Evolutionary conservation across 2,329 filamentous ascomycete genomes (phyloP).

Genomic region (Fusarium albidum): DNA sequence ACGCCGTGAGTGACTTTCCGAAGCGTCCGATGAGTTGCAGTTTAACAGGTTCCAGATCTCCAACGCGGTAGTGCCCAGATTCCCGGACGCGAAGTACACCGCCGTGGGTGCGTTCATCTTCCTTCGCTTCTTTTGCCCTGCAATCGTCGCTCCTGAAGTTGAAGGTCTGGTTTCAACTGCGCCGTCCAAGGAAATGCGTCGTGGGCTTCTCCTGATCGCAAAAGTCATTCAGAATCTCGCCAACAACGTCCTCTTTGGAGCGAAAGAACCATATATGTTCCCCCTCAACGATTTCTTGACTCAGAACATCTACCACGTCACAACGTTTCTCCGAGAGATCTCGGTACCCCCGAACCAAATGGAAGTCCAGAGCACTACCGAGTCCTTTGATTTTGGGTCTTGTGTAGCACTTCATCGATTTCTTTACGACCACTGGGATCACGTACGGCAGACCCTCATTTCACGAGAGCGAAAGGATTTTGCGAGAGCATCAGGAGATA

Average conservation of each 20-base stretch:
- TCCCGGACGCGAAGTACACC: conserved; percentile 75
- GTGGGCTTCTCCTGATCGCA: conserved; percentile 72
- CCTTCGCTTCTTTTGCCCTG: conserved; percentile 75
- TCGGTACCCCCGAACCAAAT: conserved; percentile 63
- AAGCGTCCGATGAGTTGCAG: neutral
- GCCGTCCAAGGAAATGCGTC: conserved; percentile 74
- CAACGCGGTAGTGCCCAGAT: conserved; percentile 67
- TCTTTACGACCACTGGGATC: conserved; percentile 76
- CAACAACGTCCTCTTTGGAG: conserved; percentile 76
- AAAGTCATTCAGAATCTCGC: conserved; percentile 77
- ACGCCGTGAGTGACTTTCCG: conserved; percentile 58
- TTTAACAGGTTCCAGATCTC: conserved; percentile 57
- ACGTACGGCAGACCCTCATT: conserved; percentile 70
- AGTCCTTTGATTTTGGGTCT: conserved; percentile 75
- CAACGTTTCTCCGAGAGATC: conserved; percentile 72
- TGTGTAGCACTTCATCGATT: conserved; percentile 74
- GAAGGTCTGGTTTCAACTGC: conserved; percentile 69
- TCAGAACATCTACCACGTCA: conserved; percentile 73
- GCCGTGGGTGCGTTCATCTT: conserved; percentile 77
- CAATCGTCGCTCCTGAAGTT: conserved; percentile 74
- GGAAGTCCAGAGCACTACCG: conserved; percentile 51
- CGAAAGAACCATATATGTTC: conserved; percentile 78
- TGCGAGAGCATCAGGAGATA: conserved; percentile 62
- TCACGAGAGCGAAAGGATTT: conserved; percentile 66
- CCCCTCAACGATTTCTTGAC: conserved; percentile 74